These are phyloP conservation scores for Conticribra weissflogii DNA, from an alignment of 108 stramenopile genomes.

Conservation along the genomic window DNA sequence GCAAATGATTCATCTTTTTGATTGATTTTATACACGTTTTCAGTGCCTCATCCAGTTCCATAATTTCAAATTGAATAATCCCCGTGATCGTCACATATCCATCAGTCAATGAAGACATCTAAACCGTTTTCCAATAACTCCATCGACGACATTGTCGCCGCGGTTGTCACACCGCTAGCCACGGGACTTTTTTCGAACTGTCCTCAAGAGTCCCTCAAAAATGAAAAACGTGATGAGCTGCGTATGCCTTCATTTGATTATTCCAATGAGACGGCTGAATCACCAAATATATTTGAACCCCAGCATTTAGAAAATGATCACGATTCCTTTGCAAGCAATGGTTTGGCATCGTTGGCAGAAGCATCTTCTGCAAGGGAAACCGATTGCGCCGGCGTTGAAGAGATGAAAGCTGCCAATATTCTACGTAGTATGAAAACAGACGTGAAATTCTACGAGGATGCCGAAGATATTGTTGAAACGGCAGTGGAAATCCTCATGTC, in stretches of 20 bases:
- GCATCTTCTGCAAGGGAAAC: neutral
- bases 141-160: neutral
- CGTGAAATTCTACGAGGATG: constrained; percentile 10
- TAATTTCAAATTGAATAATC: too few species aligned
- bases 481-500: constrained; percentile 22
- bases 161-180: neutral
- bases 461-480: constrained; percentile 22
- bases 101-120: neutral
- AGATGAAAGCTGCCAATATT: constrained; percentile 24
- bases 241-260: neutral
- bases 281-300: neutral
- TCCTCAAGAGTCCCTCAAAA: neutral
- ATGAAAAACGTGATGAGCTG: neutral
- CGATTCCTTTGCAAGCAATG: neutral
- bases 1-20: too few species aligned
- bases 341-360: constrained; percentile 7
- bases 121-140: neutral
- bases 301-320: too few species aligned
- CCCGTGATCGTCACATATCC: too few species aligned
- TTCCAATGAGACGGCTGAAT: neutral
- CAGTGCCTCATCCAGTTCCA: too few species aligned
- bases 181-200: neutral
- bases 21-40: too few species aligned
- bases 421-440: constrained; percentile 23
- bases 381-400: neutral